These are phyloP conservation scores for Pyrenochaeta sp. DNA, from an alignment of 2,329 filamentous ascomycete species.

Conservation along the genomic window DNA sequence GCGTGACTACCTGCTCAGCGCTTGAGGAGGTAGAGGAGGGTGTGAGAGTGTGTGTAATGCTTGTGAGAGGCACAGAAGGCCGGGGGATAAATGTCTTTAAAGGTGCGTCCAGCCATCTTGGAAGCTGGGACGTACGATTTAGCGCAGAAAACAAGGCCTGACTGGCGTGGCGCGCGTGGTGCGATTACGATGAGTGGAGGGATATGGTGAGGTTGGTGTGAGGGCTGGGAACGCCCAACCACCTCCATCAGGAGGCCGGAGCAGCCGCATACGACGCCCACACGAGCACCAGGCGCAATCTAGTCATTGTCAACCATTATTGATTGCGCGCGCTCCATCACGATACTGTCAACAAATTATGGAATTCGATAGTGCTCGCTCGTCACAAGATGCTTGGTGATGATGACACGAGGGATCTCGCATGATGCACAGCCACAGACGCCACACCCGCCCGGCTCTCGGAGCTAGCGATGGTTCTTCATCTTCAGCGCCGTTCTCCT, in stretches of 20 bases:
- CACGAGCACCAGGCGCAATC: too few species aligned
- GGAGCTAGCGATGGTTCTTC: too few species aligned
- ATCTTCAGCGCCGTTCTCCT: too few species aligned
- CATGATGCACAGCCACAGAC: conserved; percentile 6
- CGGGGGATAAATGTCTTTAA: conserved; percentile 35
- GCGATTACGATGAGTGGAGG: conserved; percentile 38
- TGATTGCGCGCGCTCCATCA: too few species aligned
- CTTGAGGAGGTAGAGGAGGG: conserved; percentile 26
- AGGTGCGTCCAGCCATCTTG: conserved; percentile 44
- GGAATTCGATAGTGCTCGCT: conserved; percentile 11
- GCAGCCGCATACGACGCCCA: too few species aligned
- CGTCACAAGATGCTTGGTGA: conserved; percentile 2
- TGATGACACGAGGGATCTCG: background rate
- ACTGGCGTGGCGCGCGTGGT: conserved; percentile 30
- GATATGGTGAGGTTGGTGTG: conserved; percentile 44
- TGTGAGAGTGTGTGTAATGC: conserved; percentile 29
- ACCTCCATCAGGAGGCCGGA: too few species aligned
- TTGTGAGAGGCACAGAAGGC: conserved; percentile 17
- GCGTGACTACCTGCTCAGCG: conserved; percentile 25
- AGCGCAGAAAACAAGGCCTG: conserved; percentile 17
- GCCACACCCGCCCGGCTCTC: background rate
- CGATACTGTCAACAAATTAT: background rate
- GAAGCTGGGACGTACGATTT: conserved; percentile 35
- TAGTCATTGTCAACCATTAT: too few species aligned
- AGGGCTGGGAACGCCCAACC: too few species aligned